Evolutionary conservation across 805 yeast species (phyloP), one percentile per base, ranked within the genome.

Genomic region (Saccharomycopsis sp.): DNA sequence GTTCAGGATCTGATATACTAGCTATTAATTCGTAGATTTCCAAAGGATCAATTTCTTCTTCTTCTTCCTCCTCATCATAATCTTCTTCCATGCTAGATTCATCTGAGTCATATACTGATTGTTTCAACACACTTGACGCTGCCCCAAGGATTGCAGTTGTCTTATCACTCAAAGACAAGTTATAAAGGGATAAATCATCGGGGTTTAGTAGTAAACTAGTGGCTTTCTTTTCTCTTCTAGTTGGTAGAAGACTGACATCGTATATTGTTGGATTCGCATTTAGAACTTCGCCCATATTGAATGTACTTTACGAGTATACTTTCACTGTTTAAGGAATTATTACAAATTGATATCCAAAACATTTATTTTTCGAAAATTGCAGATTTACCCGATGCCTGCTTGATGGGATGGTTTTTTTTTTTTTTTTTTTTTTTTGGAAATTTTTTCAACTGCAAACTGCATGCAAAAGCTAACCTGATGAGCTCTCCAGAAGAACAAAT

Each of bases 1-100:
- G 99, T 58, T 93, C 99, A 1, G 99, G 99, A 60, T 93, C 99
- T 0, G 94, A 83, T 9, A 88, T 86, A 24, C 81, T 75, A 4
- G 96, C 78, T 2, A 86, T 85, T 39, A 90, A 66, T 59, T 89
- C 96, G 55, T 77, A 88, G 4, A 90, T 79, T 59, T 90, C 98
- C 59, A 90, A 97, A 1, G 88, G 63, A 59, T 90, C 98, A 31
- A 90, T 77, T 4, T 66, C 69, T 29, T 68, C 71, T 2, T 60
- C 63, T 19, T 59, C 66, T 1, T 56, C 65, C 2, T 56, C 60
- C 1, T 47, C 58, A 21, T 38, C 36, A 9, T 54, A 62, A 5
- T 48, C 56, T 11, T 54, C 61, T 17, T 48, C 43, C 16, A 56
- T 60, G 9, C 49, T 43, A 19, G 39, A 34, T 44, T 16, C 45